phyloP scores from a whole-genome alignment of 805 yeast species.

The Candida montana region DNA sequence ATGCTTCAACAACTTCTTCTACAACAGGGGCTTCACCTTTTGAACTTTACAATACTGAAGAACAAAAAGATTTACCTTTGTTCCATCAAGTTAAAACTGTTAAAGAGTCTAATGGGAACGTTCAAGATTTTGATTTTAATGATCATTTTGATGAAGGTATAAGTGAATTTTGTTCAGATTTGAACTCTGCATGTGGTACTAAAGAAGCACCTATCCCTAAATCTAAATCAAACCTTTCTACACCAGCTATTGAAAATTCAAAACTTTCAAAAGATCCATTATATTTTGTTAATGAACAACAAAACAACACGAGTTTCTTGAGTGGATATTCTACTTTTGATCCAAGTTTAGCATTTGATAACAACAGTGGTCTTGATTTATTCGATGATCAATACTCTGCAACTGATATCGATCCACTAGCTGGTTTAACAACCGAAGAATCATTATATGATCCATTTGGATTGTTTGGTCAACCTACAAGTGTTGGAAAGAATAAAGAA shows the following conservation, averaged over 20 bases:
- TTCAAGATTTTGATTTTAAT: slow-evolving; percentile 30
- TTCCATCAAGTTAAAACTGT: slow-evolving; percentile 14
- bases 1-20: slow-evolving; percentile 23
- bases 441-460: slow-evolving; percentile 51
- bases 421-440: slow-evolving; percentile 47
- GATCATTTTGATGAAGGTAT: slow-evolving; percentile 63
- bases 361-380: slow-evolving; percentile 4
- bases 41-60: slow-evolving; percentile 23
- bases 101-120: slow-evolving; percentile 3
- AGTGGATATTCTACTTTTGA: slow-evolving; percentile 37
- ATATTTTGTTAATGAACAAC: slow-evolving; percentile 39
- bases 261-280: slow-evolving; percentile 35
- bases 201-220: slow-evolving; percentile 62
- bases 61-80: slow-evolving; percentile 19
- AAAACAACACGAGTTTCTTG: slow-evolving; percentile 9
- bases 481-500: neutral
- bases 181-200: slow-evolving; percentile 81
- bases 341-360: slow-evolving; percentile 44
- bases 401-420: slow-evolving; percentile 32
- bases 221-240: slow-evolving; percentile 14
- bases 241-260: slow-evolving; percentile 8
- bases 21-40: slow-evolving; percentile 25
- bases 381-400: slow-evolving; percentile 8
- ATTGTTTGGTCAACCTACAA: slow-evolving; percentile 13
- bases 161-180: slow-evolving; percentile 67